A percentile compares a stretch with the other conserved stretches of the same genome.
Evolutionary conservation across 1,284 basidiomycete species (phyloP).

Genomic region (Marasmius fiardii): DNA sequence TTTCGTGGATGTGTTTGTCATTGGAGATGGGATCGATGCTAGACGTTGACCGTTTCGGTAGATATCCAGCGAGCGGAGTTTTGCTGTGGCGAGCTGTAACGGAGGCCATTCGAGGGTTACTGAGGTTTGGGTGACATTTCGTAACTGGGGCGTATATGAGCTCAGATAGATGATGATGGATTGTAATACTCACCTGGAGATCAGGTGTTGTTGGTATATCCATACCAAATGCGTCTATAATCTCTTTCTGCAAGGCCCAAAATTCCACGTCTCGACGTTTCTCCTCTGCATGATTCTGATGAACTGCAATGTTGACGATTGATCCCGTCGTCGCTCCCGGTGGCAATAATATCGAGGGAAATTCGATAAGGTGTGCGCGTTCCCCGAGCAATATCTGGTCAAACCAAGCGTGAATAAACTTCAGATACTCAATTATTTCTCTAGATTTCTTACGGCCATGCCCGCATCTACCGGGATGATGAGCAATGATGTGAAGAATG

Average conservation of each 20-base stretch:
- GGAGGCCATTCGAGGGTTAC: conserved; percentile 91
- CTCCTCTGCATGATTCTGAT: conserved; percentile 82
- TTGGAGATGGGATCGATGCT: conserved; percentile 78
- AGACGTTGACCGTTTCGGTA: conserved; percentile 88
- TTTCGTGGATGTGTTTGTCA: conserved; percentile 84
- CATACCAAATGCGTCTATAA: conserved; percentile 73
- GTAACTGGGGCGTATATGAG: conserved; percentile 45
- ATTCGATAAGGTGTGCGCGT: conserved; percentile 92
- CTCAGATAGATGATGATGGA: neutral
- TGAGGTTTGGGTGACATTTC: conserved; percentile 93
- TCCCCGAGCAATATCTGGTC: conserved; percentile 84
- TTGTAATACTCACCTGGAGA: conserved; percentile 50
- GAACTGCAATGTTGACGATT: conserved; percentile 94
- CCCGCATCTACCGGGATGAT: conserved; percentile 56
- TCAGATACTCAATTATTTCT: neutral
- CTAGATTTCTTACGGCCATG: conserved; percentile 64
- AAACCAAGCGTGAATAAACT: conserved; percentile 10
- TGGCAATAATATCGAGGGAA: conserved; percentile 89
- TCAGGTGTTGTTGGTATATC: conserved; percentile 69
- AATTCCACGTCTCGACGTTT: conserved; percentile 78
- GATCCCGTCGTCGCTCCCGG: conserved; percentile 89
- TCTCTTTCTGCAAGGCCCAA: conserved; percentile 77
- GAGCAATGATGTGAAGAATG: conserved; percentile 10
- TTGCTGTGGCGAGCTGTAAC: conserved; percentile 81
- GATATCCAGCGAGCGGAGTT: conserved; percentile 84